Conservation (phyloP, 768 basidiomycete genomes). For the Hysterangium stoloniferum region DNA sequence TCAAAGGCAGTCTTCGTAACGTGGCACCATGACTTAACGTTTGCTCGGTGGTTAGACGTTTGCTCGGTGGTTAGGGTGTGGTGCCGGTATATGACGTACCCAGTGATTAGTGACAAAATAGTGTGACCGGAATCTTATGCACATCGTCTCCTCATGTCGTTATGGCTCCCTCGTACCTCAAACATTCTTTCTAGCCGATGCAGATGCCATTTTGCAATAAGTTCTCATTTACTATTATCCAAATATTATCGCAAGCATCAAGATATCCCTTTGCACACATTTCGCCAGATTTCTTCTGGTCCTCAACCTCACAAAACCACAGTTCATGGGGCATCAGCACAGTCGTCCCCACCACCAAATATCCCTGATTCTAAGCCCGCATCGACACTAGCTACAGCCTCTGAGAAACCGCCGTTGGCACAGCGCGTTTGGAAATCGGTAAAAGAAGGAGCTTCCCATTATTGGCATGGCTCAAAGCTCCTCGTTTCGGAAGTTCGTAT, state of each 20-base stretch:
- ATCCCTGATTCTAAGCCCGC: constrained; percentile 7
- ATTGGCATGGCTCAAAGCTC: constrained; percentile 94
- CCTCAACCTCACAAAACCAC: not conserved
- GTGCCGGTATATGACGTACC: too few species aligned
- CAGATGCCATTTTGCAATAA: constrained; percentile 1
- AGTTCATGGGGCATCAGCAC: not conserved
- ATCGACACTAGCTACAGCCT: constrained; percentile 6
- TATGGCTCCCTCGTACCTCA: constrained; percentile 10
- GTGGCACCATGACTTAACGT: too few species aligned
- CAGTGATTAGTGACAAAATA: too few species aligned
- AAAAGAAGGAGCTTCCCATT: constrained; percentile 93
- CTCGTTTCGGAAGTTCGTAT: constrained; percentile 93
- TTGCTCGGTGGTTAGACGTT: too few species aligned
- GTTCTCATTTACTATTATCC: not conserved
- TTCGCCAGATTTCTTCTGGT: not conserved
- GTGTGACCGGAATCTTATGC: too few species aligned
- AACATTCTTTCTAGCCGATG: not conserved
- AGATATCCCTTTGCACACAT: not conserved
- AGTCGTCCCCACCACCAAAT: not conserved
- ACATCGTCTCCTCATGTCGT: not conserved
- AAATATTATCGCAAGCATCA: not conserved
- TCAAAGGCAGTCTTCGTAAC: too few species aligned
- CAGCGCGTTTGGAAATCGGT: constrained; percentile 83
- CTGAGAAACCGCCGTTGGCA: constrained; percentile 32
- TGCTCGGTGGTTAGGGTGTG: too few species aligned